Conservation (phyloP, 2,329 filamentous ascomycete genomes). For the Piedraia hortae region DNA sequence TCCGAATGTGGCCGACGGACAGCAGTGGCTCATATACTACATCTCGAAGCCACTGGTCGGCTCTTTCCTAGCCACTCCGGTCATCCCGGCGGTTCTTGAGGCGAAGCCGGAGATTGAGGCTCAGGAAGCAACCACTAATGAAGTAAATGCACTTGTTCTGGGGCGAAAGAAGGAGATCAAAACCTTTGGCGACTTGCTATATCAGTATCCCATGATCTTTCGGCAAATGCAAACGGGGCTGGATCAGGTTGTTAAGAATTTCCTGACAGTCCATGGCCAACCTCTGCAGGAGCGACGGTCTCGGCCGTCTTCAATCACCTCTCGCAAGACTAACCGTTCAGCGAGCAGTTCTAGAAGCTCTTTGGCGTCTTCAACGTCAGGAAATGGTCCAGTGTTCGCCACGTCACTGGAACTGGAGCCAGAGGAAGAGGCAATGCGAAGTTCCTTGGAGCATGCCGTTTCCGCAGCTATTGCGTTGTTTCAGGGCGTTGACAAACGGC, state of each 20-base stretch:
- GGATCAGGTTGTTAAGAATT: conserved; percentile 72
- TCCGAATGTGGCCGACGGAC: conserved; percentile 61
- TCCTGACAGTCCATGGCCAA: conserved; percentile 60
- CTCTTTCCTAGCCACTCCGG: conserved; percentile 46
- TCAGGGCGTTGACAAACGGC: conserved; percentile 83
- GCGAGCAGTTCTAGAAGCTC: conserved; percentile 12
- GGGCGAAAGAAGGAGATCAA: conserved; percentile 71
- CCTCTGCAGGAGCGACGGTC: conserved; percentile 31
- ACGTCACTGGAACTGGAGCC: conserved; percentile 48
- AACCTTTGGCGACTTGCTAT: conserved; percentile 68
- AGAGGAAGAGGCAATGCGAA: conserved; percentile 73
- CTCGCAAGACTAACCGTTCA: conserved; percentile 11
- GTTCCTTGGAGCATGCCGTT: conserved; percentile 70
- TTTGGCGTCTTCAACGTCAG: conserved; percentile 12
- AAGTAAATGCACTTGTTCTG: conserved; percentile 12
- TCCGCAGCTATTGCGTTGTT: conserved; percentile 88
- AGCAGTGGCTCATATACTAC: conserved; percentile 91
- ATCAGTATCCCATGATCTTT: conserved; percentile 83
- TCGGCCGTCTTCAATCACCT: conserved; percentile 12
- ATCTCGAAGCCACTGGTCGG: conserved; percentile 76
- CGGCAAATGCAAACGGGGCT: conserved; percentile 84
- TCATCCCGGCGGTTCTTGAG: conserved; percentile 32
- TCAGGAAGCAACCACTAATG: conserved; percentile 10
- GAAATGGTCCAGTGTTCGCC: conserved; percentile 14
- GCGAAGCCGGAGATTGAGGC: conserved; percentile 7